Conservation (phyloP, 345 rosid species). For the Eutrema japonicum region DNA sequence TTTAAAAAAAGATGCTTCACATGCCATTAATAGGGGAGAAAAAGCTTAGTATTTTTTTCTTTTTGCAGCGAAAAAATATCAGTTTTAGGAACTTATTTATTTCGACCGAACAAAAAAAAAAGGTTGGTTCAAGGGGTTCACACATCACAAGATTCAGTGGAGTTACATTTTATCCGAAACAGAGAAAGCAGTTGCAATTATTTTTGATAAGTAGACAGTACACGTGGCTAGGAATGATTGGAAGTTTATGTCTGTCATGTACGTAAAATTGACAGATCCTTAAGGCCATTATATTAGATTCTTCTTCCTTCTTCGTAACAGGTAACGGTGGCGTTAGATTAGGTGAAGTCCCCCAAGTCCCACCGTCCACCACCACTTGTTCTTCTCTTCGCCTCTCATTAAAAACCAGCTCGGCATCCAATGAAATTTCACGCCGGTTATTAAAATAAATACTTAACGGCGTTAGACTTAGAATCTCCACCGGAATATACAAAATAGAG, state of each 20-base stretch:
- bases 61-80: background rate
- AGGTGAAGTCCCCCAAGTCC: slow-evolving; percentile 33
- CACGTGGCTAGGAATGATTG: slow-evolving; percentile 36
- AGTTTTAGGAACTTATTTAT: background rate
- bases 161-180: slow-evolving; percentile 37
- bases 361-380: slow-evolving; percentile 16
- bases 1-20: background rate
- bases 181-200: slow-evolving; percentile 32
- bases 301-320: slow-evolving; percentile 23
- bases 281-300: slow-evolving; percentile 29
- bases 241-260: slow-evolving; percentile 15
- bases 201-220: slow-evolving; percentile 26
- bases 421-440: slow-evolving; percentile 16
- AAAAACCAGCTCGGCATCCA: slow-evolving; percentile 25
- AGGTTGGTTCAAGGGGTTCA: slow-evolving; percentile 36
- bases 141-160: slow-evolving; percentile 41
- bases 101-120: slow-evolving; percentile 9
- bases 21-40: background rate
- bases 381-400: slow-evolving; percentile 19
- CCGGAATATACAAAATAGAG: background rate
- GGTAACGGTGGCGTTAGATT: slow-evolving; percentile 35
- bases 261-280: slow-evolving; percentile 41
- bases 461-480: slow-evolving; percentile 18
- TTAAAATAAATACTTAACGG: background rate
- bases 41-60: background rate